phyloP scores from a whole-genome alignment of 108 stramenopile species.

The Skeletonema marinoi region DNA sequence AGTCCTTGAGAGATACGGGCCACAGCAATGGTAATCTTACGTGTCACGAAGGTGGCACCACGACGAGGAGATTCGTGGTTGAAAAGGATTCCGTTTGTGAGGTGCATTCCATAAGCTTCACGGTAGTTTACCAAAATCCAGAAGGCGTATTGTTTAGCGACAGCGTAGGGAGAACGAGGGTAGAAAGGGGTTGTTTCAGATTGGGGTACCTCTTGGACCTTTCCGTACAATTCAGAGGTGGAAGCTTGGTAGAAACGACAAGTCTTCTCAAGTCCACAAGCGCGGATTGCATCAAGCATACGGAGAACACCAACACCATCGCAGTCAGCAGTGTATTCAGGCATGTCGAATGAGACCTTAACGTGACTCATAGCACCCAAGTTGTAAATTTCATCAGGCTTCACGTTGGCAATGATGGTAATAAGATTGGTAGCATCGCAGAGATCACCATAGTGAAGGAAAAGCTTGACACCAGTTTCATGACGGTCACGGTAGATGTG shows the following conservation, averaged over 20 bases:
- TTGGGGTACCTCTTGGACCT: slow-evolving; percentile 98
- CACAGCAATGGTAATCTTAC: slow-evolving; percentile 96
- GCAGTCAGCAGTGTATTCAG: slow-evolving; percentile 98
- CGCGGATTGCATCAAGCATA: slow-evolving; percentile 98
- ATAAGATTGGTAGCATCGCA: slow-evolving; percentile 98
- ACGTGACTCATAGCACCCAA: slow-evolving; percentile 99
- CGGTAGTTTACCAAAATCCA: slow-evolving; percentile 99
- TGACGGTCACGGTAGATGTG: slow-evolving; percentile 98
- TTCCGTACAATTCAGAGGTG: slow-evolving; percentile 98
- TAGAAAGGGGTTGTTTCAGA: slow-evolving; percentile 99
- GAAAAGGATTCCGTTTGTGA: slow-evolving; percentile 97
- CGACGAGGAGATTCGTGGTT: slow-evolving; percentile 99
- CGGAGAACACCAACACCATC: slow-evolving; percentile 98
- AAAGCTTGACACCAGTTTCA: slow-evolving; percentile 93
- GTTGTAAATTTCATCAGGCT: slow-evolving; percentile 98
- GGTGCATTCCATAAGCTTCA: slow-evolving; percentile 98
- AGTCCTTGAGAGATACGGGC: slow-evolving; percentile 86
- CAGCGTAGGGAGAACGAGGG: slow-evolving; percentile 98
- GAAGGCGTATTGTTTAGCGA: slow-evolving; percentile 98
- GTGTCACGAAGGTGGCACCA: slow-evolving; percentile 98
- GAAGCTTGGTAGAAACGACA: slow-evolving; percentile 97
- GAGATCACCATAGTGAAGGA: slow-evolving; percentile 98
- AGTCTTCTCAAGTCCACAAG: slow-evolving; percentile 83
- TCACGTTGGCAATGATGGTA: slow-evolving; percentile 83
- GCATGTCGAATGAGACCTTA: slow-evolving; percentile 99